A percentile compares a stretch with the other conserved stretches of the same genome.
Conservation (phyloP, 768 basidiomycete species). For the Tricholoma saponaceum region DNA sequence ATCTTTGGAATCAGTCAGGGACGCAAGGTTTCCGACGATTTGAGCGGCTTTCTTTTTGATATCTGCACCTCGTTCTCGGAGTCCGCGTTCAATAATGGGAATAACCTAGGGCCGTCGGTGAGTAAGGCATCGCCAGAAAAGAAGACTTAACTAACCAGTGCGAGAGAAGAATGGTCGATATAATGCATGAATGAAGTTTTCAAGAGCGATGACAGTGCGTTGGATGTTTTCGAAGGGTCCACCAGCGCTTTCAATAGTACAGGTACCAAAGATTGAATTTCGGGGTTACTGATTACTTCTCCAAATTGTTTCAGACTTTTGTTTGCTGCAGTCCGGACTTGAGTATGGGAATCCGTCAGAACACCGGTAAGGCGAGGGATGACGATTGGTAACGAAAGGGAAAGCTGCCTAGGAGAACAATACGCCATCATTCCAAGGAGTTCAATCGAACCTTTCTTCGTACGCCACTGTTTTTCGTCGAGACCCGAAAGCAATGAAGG, state of each 20-base stretch:
- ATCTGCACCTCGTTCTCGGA: constrained; percentile 89
- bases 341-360: constrained; percentile 94
- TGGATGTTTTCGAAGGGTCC: constrained; percentile 88
- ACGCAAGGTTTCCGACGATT: constrained; percentile 96
- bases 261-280: constrained; percentile 88
- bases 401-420: constrained; percentile 92
- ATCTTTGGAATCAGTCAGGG: constrained; percentile 84
- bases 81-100: constrained; percentile 90
- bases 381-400: constrained; percentile 91
- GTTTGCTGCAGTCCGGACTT: constrained; percentile 91
- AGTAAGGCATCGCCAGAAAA: not conserved
- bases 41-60: constrained; percentile 94
- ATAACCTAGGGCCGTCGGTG: constrained; percentile 56
- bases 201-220: constrained; percentile 78
- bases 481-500: constrained; percentile 86
- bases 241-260: constrained; percentile 91
- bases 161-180: constrained; percentile 94
- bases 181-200: constrained; percentile 98
- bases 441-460: constrained; percentile 97
- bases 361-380: constrained; percentile 95
- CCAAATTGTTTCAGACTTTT: constrained; percentile 96
- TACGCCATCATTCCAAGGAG: constrained; percentile 98
- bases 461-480: constrained; percentile 98
- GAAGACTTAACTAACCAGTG: constrained; percentile 54
- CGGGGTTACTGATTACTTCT: constrained; percentile 97